Base-by-base conservation (phyloP, 1,139 yeast genomes). In the Geotrichum australiense region DNA sequence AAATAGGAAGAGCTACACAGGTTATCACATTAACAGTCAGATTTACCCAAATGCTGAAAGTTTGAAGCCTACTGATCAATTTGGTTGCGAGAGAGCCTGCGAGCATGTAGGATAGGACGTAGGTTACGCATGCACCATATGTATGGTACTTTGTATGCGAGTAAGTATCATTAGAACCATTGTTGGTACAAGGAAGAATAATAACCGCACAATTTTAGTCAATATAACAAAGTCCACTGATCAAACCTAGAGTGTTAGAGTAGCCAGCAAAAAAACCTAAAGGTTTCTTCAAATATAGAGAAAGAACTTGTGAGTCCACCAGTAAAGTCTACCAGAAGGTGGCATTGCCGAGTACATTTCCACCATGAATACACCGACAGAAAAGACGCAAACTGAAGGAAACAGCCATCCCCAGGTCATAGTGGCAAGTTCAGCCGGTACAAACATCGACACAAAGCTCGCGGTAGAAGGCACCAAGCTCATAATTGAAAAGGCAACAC, bases 381-480 rank as follows among this genome's bases (percentile, higher is more conserved):
- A 56, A 35, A 73, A 53, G 43, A 76, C 72, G 53, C 74, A 71
- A 8, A 69, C 39, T 5, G 74, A 67, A 25, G 80, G 69, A 7
- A 71, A 54, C 30, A 76, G 60, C 85, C 85, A 79, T 3, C 81
- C 78, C 82, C 83, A 77, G 5, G 76, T 68, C 48, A 76, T 65
- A 2, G 82, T 80, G 12, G 67, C 72, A 0, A 78, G 73, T 0
- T 80, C 80, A 1, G 73, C 71, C 73, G 81, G 49, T 22, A 69
- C 50, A 32, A 65, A 62, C 41, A 62, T 60, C 20, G 58, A 53
- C 23, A 69, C 54, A 26, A 68, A 64, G 16, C 70, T 61, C 2
- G 65, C 64, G 32, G 80, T 76, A 7, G 87, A 79, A 2, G 91
- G 89, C 43, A 81, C 67, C 43, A 81, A 66, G 4, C 86, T 84